phyloP scores from a whole-genome alignment of 1,139 yeast species.

The Diutina scorzettiae region DNA sequence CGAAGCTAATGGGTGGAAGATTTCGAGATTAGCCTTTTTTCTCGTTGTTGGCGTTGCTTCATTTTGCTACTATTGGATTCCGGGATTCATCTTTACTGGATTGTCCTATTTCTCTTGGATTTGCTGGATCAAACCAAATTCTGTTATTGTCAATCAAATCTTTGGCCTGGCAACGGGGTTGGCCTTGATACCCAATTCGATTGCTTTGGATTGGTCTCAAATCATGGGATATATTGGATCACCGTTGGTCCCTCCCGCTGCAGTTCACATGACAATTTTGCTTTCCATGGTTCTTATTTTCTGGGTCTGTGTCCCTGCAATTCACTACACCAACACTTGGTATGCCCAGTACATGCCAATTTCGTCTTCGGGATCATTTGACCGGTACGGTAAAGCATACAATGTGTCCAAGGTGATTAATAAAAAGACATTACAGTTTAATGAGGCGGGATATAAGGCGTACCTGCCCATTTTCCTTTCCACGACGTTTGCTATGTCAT shows the following conservation, averaged over 20 bases:
- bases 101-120: slow-evolving; percentile 19
- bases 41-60: slow-evolving; percentile 9
- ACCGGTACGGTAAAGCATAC: slow-evolving; percentile 23
- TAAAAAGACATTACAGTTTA: slow-evolving; percentile 26
- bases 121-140: slow-evolving; percentile 21
- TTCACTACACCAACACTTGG: slow-evolving; percentile 32
- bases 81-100: slow-evolving; percentile 21
- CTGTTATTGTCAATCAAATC: slow-evolving; percentile 45
- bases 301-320: slow-evolving; percentile 32
- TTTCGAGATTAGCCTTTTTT: slow-evolving; percentile 15
- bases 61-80: slow-evolving; percentile 29
- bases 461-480: slow-evolving; percentile 53
- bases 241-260: slow-evolving; percentile 59
- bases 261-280: slow-evolving; percentile 40
- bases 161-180: slow-evolving; percentile 53
- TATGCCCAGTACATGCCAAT: slow-evolving; percentile 33
- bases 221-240: slow-evolving; percentile 46
- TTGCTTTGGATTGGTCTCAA: slow-evolving; percentile 30
- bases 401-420: slow-evolving; percentile 33
- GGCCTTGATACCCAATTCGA: slow-evolving; percentile 40
- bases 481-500: slow-evolving; percentile 47
- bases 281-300: slow-evolving; percentile 19
- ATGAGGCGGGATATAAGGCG: slow-evolving; percentile 32
- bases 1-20: slow-evolving; percentile 24
- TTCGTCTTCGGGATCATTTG: slow-evolving; percentile 27